A percentile compares a stretch with the other conserved stretches of the same genome.
Evolutionary conservation across 345 rosid species (phyloP).

Genomic region (Schrenkiella parvula): DNA sequence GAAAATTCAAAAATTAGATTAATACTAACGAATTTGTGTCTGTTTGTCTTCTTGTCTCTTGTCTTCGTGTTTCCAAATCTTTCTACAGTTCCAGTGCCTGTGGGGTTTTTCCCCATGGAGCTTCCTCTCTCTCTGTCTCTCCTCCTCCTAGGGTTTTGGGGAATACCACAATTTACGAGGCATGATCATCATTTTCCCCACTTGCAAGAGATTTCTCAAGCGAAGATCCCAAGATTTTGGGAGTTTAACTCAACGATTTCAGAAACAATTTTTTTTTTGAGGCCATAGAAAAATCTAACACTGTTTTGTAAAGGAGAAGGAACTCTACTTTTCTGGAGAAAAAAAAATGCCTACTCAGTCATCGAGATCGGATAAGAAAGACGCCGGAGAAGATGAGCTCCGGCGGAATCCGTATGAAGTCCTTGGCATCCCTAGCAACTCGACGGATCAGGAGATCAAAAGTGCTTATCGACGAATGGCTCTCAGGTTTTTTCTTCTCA

Average conservation of each 20-base stretch:
- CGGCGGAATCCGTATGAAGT: conserved; percentile 87
- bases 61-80: conserved; percentile 19
- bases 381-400: conserved; percentile 51
- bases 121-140: conserved; percentile 19
- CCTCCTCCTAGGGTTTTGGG: conserved; percentile 17
- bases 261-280: neutral
- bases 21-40: neutral
- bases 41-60: conserved; percentile 22
- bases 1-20: neutral
- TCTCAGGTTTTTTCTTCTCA: conserved; percentile 52
- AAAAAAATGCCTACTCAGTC: conserved; percentile 49
- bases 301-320: neutral
- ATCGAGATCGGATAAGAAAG: conserved; percentile 57
- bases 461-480: conserved; percentile 92
- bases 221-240: conserved; percentile 22
- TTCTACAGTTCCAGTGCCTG: conserved; percentile 15
- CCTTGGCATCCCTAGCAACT: conserved; percentile 61
- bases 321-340: too few species aligned
- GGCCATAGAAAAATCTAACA: neutral
- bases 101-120: conserved; percentile 41
- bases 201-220: neutral
- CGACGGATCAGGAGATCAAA: conserved; percentile 92
- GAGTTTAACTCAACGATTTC: neutral
- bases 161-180: conserved; percentile 25
- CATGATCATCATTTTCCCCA: conserved; percentile 31